phyloP scores from a whole-genome alignment of 202 grass and related monocot genomes.

The Saccharum hybrid region DNA sequence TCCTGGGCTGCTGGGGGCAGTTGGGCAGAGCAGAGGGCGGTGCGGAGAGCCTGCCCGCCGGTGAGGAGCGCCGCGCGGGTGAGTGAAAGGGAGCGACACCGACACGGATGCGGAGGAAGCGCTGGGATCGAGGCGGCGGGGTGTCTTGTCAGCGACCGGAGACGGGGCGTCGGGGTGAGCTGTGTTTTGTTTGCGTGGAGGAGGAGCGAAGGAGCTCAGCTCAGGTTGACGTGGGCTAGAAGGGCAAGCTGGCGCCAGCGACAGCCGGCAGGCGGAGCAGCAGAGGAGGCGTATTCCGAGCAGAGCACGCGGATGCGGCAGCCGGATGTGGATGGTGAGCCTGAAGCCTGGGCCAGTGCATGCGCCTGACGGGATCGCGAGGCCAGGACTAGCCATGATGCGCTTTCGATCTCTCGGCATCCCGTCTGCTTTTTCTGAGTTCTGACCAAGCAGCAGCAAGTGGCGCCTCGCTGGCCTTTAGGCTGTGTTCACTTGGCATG shows the following conservation, averaged over 20 bases:
- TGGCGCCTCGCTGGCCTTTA: background rate
- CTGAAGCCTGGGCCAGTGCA: background rate
- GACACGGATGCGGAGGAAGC: slow-evolving; percentile 14
- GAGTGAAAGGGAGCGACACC: background rate
- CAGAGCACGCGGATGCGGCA: background rate
- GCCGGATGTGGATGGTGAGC: too few relatives aligned
- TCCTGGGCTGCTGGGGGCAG: background rate
- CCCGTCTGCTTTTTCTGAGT: too few relatives aligned
- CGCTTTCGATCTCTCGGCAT: background rate
- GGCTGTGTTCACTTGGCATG: too few relatives aligned
- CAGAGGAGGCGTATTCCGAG: background rate
- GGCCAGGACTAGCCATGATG: slow-evolving; percentile 32
- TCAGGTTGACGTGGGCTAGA: slow-evolving; percentile 56
- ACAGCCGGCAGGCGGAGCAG: slow-evolving; percentile 1
- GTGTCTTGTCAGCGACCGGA: slow-evolving; percentile 31
- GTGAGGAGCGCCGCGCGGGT: background rate
- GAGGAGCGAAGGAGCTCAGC: slow-evolving; percentile 21
- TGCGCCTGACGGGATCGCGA: slow-evolving; percentile 30
- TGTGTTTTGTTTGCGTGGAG: slow-evolving; percentile 33
- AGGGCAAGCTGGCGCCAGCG: slow-evolving; percentile 14
- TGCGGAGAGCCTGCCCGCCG: background rate
- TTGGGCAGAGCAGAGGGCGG: background rate
- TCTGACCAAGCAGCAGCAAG: background rate
- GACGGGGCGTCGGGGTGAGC: slow-evolving; percentile 17
- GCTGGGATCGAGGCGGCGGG: slow-evolving; percentile 11